Evolutionary conservation across 78 protist genomes (phyloP).

Genomic region (Pigoraptor vietnamica): DNA sequence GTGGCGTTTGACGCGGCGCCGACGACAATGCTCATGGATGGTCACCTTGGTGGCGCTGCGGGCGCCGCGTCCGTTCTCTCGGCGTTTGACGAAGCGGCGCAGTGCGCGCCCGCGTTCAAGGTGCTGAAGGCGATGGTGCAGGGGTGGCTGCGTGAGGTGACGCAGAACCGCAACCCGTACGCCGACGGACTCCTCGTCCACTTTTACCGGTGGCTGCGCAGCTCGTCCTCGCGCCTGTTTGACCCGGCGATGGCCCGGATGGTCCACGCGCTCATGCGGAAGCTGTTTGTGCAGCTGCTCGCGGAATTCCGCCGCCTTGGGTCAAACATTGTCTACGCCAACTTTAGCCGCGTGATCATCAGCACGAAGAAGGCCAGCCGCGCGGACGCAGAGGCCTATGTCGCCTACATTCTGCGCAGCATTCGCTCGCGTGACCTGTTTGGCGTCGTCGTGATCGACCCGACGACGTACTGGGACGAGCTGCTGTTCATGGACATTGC

Average conservation of each 20-base stretch:
- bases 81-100: conserved; percentile 11
- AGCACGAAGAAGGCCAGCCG: conserved; percentile 51
- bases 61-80: neutral
- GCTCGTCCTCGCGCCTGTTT: conserved; percentile 48
- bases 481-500: conserved; percentile 62
- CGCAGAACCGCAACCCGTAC: neutral
- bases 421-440: conserved; percentile 57
- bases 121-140: conserved; percentile 49
- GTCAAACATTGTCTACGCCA: conserved; percentile 59
- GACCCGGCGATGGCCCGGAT: conserved; percentile 66
- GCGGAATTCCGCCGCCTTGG: conserved; percentile 65
- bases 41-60: neutral
- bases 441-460: conserved; percentile 27
- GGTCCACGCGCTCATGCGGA: conserved; percentile 69
- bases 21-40: neutral
- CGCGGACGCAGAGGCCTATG: conserved; percentile 62
- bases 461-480: conserved; percentile 34
- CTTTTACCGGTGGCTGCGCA: conserved; percentile 81
- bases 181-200: conserved; percentile 64
- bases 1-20: neutral
- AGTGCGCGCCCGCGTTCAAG: conserved; percentile 29
- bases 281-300: conserved; percentile 64
- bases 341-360: conserved; percentile 52
- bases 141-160: conserved; percentile 50
- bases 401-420: conserved; percentile 28